Conservation (phyloP, 2,329 filamentous ascomycete species). For the Bipolaris oryzae region DNA sequence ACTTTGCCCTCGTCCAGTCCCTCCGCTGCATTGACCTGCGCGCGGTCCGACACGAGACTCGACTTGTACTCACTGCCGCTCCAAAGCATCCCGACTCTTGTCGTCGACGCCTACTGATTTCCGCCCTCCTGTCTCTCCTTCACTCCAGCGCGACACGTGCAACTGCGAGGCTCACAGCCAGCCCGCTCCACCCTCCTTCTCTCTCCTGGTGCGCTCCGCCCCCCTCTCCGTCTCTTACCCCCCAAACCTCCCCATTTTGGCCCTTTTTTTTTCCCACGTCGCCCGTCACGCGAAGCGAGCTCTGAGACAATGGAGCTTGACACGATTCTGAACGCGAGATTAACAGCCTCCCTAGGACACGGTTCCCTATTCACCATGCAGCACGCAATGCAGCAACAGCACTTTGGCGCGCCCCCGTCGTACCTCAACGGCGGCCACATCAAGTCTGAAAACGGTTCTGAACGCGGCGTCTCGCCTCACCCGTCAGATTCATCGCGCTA, state of each 20-base stretch:
- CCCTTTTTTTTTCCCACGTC: slow-evolving; percentile 18
- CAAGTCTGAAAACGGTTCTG: slow-evolving; percentile 65
- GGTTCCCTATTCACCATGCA: slow-evolving; percentile 48
- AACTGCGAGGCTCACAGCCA: slow-evolving; percentile 34
- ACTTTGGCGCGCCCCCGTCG: slow-evolving; percentile 56
- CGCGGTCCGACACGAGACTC: slow-evolving; percentile 44
- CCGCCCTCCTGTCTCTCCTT: neutral
- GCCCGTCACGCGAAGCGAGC: slow-evolving; percentile 28
- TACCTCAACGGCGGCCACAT: slow-evolving; percentile 57
- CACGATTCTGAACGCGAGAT: slow-evolving; percentile 52
- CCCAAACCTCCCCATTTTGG: slow-evolving; percentile 15
- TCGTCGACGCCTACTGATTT: slow-evolving; percentile 13
- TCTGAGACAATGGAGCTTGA: slow-evolving; percentile 47
- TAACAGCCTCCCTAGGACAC: slow-evolving; percentile 48
- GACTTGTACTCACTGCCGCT: slow-evolving; percentile 30
- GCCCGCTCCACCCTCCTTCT: slow-evolving; percentile 26
- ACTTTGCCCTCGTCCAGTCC: slow-evolving; percentile 41
- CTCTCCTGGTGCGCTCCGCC: slow-evolving; percentile 39
- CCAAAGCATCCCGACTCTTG: slow-evolving; percentile 29
- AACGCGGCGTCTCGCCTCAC: slow-evolving; percentile 63
- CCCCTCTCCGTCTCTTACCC: slow-evolving; percentile 33
- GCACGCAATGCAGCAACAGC: slow-evolving; percentile 52
- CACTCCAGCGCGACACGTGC: slow-evolving; percentile 26
- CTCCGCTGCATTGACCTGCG: slow-evolving; percentile 49
- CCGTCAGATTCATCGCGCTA: slow-evolving; percentile 63